Base-by-base conservation (phyloP, 2,329 filamentous ascomycete genomes). In the Aschersonia sp. region DNA sequence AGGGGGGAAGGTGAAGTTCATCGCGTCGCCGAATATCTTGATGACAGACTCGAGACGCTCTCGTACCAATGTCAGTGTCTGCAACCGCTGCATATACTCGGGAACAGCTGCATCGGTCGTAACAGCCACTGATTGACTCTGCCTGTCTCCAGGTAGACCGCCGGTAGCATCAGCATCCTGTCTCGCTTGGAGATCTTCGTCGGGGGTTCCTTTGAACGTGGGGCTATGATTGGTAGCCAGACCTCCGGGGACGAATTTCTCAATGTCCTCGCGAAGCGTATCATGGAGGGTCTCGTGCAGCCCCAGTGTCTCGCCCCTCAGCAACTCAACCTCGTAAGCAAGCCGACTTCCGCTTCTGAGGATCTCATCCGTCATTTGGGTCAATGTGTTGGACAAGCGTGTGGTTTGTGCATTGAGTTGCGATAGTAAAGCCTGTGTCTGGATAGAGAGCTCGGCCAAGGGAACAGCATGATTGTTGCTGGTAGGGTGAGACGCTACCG, bases 291-390 rank as follows among this genome's bases (percentile, higher is more conserved):
- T 75, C 60, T 96, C 89, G 1, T 82, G 80, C 38, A 96, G 69
- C n/a, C 84, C 76, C 44, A 89, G 67, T 2, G 88, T 85, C 65
- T 96, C 89, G 52, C 89, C 89, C n/a, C 89, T 79, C 45, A 97
- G 66, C 20, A 97, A 77, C 65, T 97, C 91, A 28, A 97, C 91
- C 65, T 97, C 87, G 60, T 98, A 98, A 28, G 89, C 88, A 49
- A 98, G 70, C 4, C 91, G 77, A 53, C 86, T 88, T 30, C 89
- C 87, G 58, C 87, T 89, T 49, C 92, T 79, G 52, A 98, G 67
- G 53, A 98, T 97, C 55, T 97, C 92, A 63, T 98, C 91, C 9
- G 92, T 96, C 51, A 97, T 72, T 58, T 91, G 83, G 32, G 89
- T 95, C 50, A 98, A 74, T 44, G 82, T 85, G 47, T 75, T 80